A percentile compares a stretch with the other conserved stretches of the same genome.
phyloP scores from a whole-genome alignment of 371 early-diverging fungal genomes.

The Apophysomyces ossiformis region DNA sequence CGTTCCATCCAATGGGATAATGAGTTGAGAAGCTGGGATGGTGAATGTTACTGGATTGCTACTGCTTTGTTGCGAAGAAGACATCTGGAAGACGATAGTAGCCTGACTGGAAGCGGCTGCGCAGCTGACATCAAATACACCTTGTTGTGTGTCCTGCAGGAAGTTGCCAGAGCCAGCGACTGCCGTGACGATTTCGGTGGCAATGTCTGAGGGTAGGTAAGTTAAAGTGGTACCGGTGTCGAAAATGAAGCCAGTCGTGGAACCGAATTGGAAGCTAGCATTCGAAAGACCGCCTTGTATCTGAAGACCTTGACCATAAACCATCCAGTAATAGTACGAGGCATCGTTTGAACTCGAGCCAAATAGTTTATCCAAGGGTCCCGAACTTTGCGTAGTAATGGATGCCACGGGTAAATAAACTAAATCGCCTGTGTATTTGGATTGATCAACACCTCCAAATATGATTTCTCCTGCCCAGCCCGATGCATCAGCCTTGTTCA shows the following conservation, averaged over 20 bases:
- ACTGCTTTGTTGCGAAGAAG: conserved; percentile 7
- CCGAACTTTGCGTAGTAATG: conserved; percentile 11
- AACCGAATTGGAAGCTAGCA: conserved; percentile 10
- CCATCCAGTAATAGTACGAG: conserved; percentile 47
- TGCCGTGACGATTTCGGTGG: conserved; percentile 24
- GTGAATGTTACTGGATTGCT: conserved; percentile 20
- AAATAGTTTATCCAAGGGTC: conserved; percentile 10
- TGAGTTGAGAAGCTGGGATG: conserved; percentile 38
- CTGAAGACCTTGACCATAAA: conserved; percentile 40
- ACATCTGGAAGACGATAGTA: conserved; percentile 28
- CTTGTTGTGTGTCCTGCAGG: conserved; percentile 23
- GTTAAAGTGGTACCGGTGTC: conserved; percentile 57
- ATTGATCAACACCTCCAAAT: conserved; percentile 60
- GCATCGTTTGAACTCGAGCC: conserved; percentile 12
- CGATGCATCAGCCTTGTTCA: conserved; percentile 28
- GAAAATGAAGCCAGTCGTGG: conserved; percentile 37
- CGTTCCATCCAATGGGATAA: conserved; percentile 39
- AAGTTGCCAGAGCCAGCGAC: conserved; percentile 25
- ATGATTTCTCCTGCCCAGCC: conserved; percentile 61
- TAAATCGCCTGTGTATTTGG: conserved; percentile 58
- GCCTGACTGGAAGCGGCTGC: conserved; percentile 18
- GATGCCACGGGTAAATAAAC: conserved; percentile 50
- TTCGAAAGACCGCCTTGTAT: conserved; percentile 18
- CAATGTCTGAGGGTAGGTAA: conserved; percentile 40
- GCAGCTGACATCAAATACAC: conserved; percentile 32